Base-by-base conservation (phyloP, 1,139 yeast genomes). In the Wickerhamiella pararugosa region DNA sequence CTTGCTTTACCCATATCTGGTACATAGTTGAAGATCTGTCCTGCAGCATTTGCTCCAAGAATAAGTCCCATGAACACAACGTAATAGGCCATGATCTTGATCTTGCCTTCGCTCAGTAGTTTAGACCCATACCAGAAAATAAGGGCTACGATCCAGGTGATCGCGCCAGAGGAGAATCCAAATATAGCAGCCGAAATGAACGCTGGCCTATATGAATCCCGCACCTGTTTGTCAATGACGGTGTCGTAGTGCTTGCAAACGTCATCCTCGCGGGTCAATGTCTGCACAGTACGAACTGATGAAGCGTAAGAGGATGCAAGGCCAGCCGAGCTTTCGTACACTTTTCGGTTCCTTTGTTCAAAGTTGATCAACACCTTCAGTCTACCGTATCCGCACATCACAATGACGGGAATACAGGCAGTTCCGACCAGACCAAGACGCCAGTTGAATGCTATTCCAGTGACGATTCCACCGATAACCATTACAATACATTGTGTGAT, bases 11-110 rank as follows among this genome's bases (percentile, higher is more conserved):
- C 63, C 59, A 62, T 58, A 52, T 94, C 94, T 5, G 87, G 80
- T 35, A 94, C 93, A 61, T 82, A 84, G 76, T 84, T 82, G 51
- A 84, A 65, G 49, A 83, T 93, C 2, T 93, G 77, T 50, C 84
- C 87, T 50, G 87, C 86, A 45, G 80, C 79, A 6, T 93, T 87
- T 31, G 86, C 66, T 5, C 94, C 94, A 55, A 80, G 80, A 7
- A 84, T 80, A 1, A 93, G 77, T 44, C 60, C 53, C 45, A 57
- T 54, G 43, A 61, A 61, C n/a, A 64, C 62, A 27, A 60, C 63
- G 37, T 59, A 62, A 51, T 61, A 62, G 42, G 55, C 57, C 46
- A 55, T 52, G 9, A 56, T 49, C 21, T 52, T 47, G 11, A 55
- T 53, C 34, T 49, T 47, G 21, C 47, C 51, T 32, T 53, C 52